Evolutionary conservation across 192 early-diverging fungal species (phyloP), one percentile per base, ranked within the genome.

Genomic region (Podila verticillata): DNA sequence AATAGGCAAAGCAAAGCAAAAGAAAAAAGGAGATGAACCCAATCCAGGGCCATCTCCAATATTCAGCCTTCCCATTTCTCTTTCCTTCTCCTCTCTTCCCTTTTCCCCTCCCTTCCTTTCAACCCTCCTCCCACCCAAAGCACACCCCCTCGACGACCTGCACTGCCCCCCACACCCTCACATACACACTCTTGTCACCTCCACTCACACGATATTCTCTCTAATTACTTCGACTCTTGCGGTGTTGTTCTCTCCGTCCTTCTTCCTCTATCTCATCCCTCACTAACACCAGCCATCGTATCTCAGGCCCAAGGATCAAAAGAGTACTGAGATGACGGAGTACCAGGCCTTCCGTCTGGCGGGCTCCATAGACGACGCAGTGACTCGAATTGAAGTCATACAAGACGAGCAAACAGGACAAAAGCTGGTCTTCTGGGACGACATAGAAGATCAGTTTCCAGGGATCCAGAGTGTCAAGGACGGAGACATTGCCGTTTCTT

Each of bases 401-500:
- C 22, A 19, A 10, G 58, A 60, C 58, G 30, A 31, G 17, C 22
- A 60, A 19, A 60, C 58, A 4, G 58, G 58, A 19, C 58, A 31
- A 29, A 28, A 32, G 26, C 28, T 60, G 15, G 58, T 60, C 58
- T 60, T 60, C 26, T 60, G 58, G 58, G 58, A 60, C 6, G 58
- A 60, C 3, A 60, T 60, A 28, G 58, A 60, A 6, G 26, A 31
- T 60, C 58, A 60, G 26, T 60, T 60, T 26, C 58, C 58, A 19
- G 58, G 58, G 22, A 32, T 60, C 58, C 58, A 32, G 17, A 28
- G 30, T 19, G 58, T 60, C 13, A 28, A 26, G 9, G 28, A 60
- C 15, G 58, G 58, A 30, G 30, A 60, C 58, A 60, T 60, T 32
- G 58, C 58, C 58, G 30, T 60, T 13, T 30, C 58, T 12, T 60